A percentile compares a stretch with the other conserved stretches of the same genome.
Evolutionary conservation across 169 alveolate genomes (phyloP).

Genomic region (Toxoplasma gondii): DNA sequence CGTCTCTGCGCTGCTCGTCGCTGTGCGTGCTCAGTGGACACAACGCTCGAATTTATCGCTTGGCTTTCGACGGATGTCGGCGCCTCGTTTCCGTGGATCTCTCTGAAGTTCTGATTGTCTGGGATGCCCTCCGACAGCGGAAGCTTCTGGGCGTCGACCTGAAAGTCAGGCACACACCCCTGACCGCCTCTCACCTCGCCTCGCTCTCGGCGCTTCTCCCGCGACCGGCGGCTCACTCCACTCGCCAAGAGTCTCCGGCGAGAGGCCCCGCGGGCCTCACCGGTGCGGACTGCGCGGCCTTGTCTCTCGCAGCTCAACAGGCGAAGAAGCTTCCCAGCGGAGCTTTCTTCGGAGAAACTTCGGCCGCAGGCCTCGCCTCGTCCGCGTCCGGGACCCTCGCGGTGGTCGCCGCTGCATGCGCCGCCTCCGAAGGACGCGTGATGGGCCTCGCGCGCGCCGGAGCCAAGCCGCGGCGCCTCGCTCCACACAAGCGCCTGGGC

Average conservation of each 20-base stretch:
- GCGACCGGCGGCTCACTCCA: not conserved
- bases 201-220: not conserved
- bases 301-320: too few species aligned
- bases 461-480: not conserved
- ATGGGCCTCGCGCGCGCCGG: not conserved
- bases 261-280: not conserved
- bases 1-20: constrained; percentile 1
- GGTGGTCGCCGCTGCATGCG: not conserved
- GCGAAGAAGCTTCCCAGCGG: too few species aligned
- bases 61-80: constrained; percentile 63
- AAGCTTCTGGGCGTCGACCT: constrained; percentile 58
- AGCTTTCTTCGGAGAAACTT: too few species aligned
- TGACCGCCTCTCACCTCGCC: not conserved
- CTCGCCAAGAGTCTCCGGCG: not conserved
- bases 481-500: not conserved
- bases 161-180: not conserved
- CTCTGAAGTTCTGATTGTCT: constrained; percentile 57
- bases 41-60: constrained; percentile 42
- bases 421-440: not conserved
- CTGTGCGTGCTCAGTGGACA: constrained; percentile 33
- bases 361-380: not conserved
- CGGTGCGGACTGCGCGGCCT: not conserved
- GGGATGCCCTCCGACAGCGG: constrained; percentile 56
- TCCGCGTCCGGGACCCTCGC: not conserved
- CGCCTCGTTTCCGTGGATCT: constrained; percentile 64